These are phyloP conservation scores for Schizonepeta tenuifolia DNA, from an alignment of 257 asterid species.

Conservation along the genomic window DNA sequence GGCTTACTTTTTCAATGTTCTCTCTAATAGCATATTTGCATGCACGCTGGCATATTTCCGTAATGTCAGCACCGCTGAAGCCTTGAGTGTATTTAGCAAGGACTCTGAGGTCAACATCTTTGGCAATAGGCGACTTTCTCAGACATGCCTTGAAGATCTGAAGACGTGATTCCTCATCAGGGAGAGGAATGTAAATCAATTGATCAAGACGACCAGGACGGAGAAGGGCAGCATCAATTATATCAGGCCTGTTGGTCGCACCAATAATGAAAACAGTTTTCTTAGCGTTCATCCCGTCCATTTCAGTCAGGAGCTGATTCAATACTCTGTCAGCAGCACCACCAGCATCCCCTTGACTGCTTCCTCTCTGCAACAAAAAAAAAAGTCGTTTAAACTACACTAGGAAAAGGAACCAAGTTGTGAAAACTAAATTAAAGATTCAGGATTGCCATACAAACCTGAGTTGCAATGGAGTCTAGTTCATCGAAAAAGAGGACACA, in stretches of 20 bases:
- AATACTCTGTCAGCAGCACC: slow-evolving; percentile 94
- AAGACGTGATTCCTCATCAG: slow-evolving; percentile 81
- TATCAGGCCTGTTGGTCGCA: slow-evolving; percentile 89
- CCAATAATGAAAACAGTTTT: slow-evolving; percentile 90
- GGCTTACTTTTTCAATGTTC: slow-evolving; percentile 79
- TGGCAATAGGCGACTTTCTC: slow-evolving; percentile 82
- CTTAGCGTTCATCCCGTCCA: slow-evolving; percentile 95
- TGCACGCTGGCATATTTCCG: slow-evolving; percentile 91
- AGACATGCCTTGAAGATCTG: slow-evolving; percentile 84
- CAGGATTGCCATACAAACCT: slow-evolving; percentile 50
- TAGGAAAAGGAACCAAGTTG: background rate
- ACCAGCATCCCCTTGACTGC: slow-evolving; percentile 84
- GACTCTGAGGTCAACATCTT: slow-evolving; percentile 75
- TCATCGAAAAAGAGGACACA: slow-evolving; percentile 96
- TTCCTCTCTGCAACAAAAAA: slow-evolving; percentile 67
- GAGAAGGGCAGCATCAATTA: slow-evolving; percentile 88
- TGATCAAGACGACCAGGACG: slow-evolving; percentile 95
- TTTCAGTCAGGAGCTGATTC: slow-evolving; percentile 89
- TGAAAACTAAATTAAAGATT: background rate
- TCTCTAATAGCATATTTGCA: slow-evolving; percentile 93
- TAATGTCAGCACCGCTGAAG: slow-evolving; percentile 90
- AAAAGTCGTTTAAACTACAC: background rate
- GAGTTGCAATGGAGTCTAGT: slow-evolving; percentile 91
- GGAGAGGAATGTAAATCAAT: slow-evolving; percentile 85
- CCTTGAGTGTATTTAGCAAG: slow-evolving; percentile 91